Evolutionary conservation across 345 rosid species (phyloP).

Genomic region (Boechera retrofracta): DNA sequence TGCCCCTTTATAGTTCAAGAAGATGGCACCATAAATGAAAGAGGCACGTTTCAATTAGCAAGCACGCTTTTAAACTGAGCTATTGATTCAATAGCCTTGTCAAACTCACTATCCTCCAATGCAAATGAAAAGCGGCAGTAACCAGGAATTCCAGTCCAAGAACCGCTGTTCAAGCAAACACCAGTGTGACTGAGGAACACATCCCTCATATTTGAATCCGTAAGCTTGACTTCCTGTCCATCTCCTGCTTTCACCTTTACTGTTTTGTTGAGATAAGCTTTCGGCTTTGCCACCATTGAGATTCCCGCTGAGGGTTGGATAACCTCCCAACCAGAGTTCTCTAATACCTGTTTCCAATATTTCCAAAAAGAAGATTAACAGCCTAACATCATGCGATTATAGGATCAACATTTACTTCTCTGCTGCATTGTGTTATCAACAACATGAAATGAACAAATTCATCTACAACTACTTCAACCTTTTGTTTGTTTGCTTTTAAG

Average conservation of each 20-base stretch:
- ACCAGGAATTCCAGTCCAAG: constrained; percentile 89
- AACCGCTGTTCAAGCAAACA: constrained; percentile 79
- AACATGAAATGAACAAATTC: not conserved
- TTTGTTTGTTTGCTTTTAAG: not conserved
- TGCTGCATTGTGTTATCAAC: not conserved
- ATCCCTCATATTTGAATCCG: constrained; percentile 72
- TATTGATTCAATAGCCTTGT: constrained; percentile 72
- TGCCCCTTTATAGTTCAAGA: not conserved
- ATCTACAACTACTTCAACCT: not conserved
- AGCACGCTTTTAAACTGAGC: constrained; percentile 55
- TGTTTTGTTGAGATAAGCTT: constrained; percentile 62
- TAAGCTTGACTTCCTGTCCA: constrained; percentile 56
- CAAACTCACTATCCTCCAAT: constrained; percentile 70
- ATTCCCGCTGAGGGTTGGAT: constrained; percentile 67
- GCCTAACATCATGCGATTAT: not conserved
- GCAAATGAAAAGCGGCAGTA: constrained; percentile 91
- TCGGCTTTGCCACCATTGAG: constrained; percentile 90
- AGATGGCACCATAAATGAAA: not conserved
- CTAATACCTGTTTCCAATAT: constrained; percentile 56
- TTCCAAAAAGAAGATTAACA: not conserved
- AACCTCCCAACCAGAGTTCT: constrained; percentile 91
- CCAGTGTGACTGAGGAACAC: constrained; percentile 70
- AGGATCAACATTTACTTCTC: not conserved
- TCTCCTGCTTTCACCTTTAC: constrained; percentile 49
- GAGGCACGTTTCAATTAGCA: constrained; percentile 21